Conservation (phyloP, 2,329 filamentous ascomycete species). For the Aspergillus aculeatus region DNA sequence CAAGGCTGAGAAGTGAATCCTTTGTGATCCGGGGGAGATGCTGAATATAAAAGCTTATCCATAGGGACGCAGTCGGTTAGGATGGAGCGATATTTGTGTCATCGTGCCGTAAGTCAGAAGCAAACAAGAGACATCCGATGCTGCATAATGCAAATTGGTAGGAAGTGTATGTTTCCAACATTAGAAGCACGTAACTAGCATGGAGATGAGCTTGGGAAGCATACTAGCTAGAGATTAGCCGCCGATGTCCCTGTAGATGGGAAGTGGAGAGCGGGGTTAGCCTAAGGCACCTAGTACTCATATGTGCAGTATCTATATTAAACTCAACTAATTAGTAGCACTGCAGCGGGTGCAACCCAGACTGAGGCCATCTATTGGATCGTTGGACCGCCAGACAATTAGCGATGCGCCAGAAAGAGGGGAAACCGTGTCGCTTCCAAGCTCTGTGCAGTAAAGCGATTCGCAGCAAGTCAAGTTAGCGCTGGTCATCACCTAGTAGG, state of each 20-base stretch:
- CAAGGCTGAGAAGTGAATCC: neutral
- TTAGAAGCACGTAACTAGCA: conserved; percentile 8
- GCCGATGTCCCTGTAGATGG: neutral
- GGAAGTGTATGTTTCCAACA: conserved; percentile 5
- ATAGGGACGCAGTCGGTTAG: neutral
- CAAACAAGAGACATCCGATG: neutral
- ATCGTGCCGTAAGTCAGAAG: neutral
- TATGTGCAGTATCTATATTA: neutral
- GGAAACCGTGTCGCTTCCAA: neutral
- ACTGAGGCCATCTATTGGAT: neutral
- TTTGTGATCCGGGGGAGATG: neutral
- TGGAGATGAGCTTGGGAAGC: neutral
- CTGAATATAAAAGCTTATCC: conserved; percentile 10
- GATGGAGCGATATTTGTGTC: conserved; percentile 5
- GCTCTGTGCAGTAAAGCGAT: neutral
- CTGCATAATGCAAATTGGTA: conserved; percentile 1
- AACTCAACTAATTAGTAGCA: neutral
- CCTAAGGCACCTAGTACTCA: no score
- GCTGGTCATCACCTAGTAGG: no score
- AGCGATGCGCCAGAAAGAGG: neutral
- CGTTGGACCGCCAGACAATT: neutral
- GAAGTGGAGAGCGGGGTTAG: neutral
- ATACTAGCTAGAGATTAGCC: neutral
- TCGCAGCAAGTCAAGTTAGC: neutral
- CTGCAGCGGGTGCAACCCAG: neutral